Percentiles rank a stretch among this genome's conserved stretches.
Evolutionary conservation across 371 early-diverging fungal species (phyloP).

Genomic region (Actinomortierella wolfii): DNA sequence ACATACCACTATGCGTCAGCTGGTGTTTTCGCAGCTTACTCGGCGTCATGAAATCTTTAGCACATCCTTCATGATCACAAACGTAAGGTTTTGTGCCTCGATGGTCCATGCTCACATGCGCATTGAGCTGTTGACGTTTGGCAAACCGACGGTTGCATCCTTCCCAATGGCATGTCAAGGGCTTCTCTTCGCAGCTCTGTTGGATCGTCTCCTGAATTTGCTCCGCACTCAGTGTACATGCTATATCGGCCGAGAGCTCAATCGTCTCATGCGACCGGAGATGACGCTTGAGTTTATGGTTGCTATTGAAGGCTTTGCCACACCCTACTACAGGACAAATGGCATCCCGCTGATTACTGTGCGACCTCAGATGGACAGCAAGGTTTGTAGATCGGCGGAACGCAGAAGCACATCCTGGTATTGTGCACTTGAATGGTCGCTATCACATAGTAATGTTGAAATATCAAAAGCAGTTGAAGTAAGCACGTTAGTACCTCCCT

Average conservation of each 20-base stretch:
- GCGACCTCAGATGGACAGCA: slow-evolving; percentile 13
- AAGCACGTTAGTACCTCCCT: neutral
- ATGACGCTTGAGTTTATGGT: slow-evolving; percentile 64
- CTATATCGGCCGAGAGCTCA: slow-evolving; percentile 50
- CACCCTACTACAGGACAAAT: slow-evolving; percentile 59
- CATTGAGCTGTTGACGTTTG: slow-evolving; percentile 59
- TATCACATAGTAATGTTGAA: slow-evolving; percentile 5
- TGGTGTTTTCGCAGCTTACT: slow-evolving; percentile 61
- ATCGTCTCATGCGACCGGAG: slow-evolving; percentile 54
- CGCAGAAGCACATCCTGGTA: slow-evolving; percentile 19
- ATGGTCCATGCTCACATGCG: slow-evolving; percentile 55
- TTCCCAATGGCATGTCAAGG: slow-evolving; percentile 53
- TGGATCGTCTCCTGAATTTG: slow-evolving; percentile 47
- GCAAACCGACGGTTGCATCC: slow-evolving; percentile 59
- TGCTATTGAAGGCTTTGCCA: slow-evolving; percentile 57
- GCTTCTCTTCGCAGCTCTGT: slow-evolving; percentile 2
- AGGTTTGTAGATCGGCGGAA: slow-evolving; percentile 20
- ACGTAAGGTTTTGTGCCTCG: slow-evolving; percentile 50
- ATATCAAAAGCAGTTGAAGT: neutral
- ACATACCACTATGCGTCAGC: slow-evolving; percentile 57
- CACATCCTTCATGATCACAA: slow-evolving; percentile 54
- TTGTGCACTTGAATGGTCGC: slow-evolving; percentile 30
- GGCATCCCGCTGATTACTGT: slow-evolving; percentile 55
- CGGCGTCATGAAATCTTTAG: slow-evolving; percentile 53
- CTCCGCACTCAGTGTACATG: slow-evolving; percentile 11